phyloP scores from a whole-genome alignment of 2,329 filamentous ascomycete species.

The Aureobasidium sp. region DNA sequence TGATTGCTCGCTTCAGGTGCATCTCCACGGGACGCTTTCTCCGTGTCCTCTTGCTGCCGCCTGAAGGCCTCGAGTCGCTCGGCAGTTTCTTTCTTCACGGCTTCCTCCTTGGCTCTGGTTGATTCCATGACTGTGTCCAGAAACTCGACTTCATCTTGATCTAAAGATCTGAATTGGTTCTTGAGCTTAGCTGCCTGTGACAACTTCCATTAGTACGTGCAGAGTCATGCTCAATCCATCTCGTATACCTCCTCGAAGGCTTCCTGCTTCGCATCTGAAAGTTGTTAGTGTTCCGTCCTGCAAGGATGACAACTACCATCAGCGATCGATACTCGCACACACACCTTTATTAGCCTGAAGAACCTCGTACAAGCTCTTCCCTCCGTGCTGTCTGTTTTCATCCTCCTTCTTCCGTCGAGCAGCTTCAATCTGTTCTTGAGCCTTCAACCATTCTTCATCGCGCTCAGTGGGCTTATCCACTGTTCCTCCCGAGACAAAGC shows the following conservation, averaged over 20 bases:
- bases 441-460: constrained; percentile 56
- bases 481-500: constrained; percentile 48
- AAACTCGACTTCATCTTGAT: constrained; percentile 74
- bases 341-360: constrained; percentile 76
- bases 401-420: constrained; percentile 50
- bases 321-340: neutral
- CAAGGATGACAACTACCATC: neutral
- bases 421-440: constrained; percentile 58
- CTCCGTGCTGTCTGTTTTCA: constrained; percentile 40
- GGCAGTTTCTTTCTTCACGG: constrained; percentile 51
- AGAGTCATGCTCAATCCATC: neutral
- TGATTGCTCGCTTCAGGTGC: constrained; percentile 27
- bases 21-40: constrained; percentile 38
- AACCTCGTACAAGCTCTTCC: constrained; percentile 64
- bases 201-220: neutral
- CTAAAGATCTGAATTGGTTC: constrained; percentile 70
- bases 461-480: constrained; percentile 39
- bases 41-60: constrained; percentile 52
- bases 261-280: constrained; percentile 67
- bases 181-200: constrained; percentile 51
- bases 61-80: constrained; percentile 55
- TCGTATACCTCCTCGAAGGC: constrained; percentile 64
- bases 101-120: constrained; percentile 50
- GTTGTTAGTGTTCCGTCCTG: neutral
- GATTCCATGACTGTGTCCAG: constrained; percentile 54